Base-by-base conservation (phyloP, 2,329 filamentous ascomycete genomes). In the Plenodomus lindquistii region DNA sequence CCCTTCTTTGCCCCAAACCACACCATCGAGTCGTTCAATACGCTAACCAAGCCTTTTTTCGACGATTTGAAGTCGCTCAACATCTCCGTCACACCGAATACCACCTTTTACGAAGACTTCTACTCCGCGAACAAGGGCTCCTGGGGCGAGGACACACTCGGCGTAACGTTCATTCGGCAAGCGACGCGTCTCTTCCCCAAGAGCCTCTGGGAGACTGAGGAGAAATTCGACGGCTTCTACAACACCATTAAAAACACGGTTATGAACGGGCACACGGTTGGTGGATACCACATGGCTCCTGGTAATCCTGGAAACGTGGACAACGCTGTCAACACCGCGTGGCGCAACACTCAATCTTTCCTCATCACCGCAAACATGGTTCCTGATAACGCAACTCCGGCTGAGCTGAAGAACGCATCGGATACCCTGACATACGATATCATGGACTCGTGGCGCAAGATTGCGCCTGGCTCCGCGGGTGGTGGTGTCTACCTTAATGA, bases 401-500 rank as follows among this genome's bases (percentile, higher is more conserved):
- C 39, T 2, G 35, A 60, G 21, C 40, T 65, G 2, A 39, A 42
- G 7, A 48, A 42, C 15, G 50, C 55, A 8, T 48, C 46, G 1
- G 49, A 59, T 15, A 49, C 48, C 38, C 48, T 64, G 16, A 56
- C 43, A 3, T 43, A 57, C 20, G 51, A 58, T 9, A 52, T 64
- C 22, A 44, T 63, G 43, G 42, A 40, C 2, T 50, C 55, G 4
- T 62, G 56, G 55, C 42, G 57, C 1, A 46, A 50, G 1, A 52
- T 66, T 9, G 52, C 62, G n/a, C 64, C 64, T 0, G 49, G 40
- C 7, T 57, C 45, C 2, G 52, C 48, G 4, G 58, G 57, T 19
- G 62, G 63, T 9, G 66, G 62, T 0, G 49, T 55, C 9, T 67
- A 69, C 37, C 37, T 63, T 34, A 67, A 67, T 27, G 66, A 69